These are phyloP conservation scores for Hermanozyma aechmeae DNA, from an alignment of 805 yeast species.

Conservation along the genomic window DNA sequence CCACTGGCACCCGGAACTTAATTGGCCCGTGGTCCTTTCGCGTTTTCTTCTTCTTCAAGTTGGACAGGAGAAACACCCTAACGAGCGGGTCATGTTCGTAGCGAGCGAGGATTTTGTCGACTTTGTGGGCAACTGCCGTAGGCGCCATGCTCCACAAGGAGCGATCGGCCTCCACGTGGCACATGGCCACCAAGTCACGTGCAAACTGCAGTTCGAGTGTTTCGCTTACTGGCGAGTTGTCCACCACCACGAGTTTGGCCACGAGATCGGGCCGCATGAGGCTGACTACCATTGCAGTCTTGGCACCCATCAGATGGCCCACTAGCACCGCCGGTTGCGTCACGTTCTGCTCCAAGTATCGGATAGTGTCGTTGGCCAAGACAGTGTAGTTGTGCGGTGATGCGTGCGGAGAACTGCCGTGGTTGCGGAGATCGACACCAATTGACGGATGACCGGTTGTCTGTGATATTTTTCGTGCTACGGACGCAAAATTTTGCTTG, in stretches of 20 bases:
- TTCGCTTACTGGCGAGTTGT: constrained; percentile 35
- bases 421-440: constrained; percentile 46
- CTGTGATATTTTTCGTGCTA: constrained; percentile 25
- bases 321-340: constrained; percentile 14
- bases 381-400: constrained; percentile 36
- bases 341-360: constrained; percentile 17
- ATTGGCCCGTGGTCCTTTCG: constrained; percentile 11
- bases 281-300: constrained; percentile 39
- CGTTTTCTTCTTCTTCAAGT: constrained; percentile 19
- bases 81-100: constrained; percentile 17
- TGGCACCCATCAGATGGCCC: constrained; percentile 60
- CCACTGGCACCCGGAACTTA: constrained; percentile 8
- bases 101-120: constrained; percentile 13
- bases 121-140: constrained; percentile 6
- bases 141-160: constrained; percentile 6
- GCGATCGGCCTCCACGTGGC: constrained; percentile 18
- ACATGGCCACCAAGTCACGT: constrained; percentile 29
- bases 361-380: constrained; percentile 34
- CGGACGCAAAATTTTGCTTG: constrained; percentile 30
- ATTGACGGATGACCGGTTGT: constrained; percentile 23
- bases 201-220: constrained; percentile 26
- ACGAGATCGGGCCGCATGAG: constrained; percentile 31
- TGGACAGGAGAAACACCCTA: constrained; percentile 30
- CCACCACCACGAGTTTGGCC: constrained; percentile 36
- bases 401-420: constrained; percentile 40